Percentiles rank a stretch among this genome's conserved stretches.
Evolutionary conservation across 108 stramenopile species (phyloP).

Genomic region (Stephanodiscus minutulus): DNA sequence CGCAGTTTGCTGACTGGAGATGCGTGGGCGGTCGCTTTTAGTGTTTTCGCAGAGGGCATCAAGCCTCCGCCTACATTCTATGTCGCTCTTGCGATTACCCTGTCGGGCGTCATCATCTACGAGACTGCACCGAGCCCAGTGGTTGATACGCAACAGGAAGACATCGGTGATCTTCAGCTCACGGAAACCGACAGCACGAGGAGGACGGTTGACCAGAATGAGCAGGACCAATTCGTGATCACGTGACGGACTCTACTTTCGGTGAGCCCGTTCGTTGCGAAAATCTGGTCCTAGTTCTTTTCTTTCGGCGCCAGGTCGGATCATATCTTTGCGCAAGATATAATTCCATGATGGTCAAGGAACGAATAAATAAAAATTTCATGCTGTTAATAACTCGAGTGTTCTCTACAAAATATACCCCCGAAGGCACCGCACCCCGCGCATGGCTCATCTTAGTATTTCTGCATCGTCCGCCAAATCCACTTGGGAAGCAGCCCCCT

Average conservation of each 20-base stretch:
- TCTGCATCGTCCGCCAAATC: constrained; percentile 4
- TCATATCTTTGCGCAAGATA: too few species aligned
- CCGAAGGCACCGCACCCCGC: too few species aligned
- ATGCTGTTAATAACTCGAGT: neutral
- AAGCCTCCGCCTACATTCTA: constrained; percentile 82
- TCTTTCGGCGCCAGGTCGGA: too few species aligned
- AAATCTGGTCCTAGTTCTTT: too few species aligned
- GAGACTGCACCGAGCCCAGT: constrained; percentile 85
- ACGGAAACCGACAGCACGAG: constrained; percentile 7
- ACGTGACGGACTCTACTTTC: neutral
- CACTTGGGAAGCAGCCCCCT: neutral
- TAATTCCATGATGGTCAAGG: too few species aligned
- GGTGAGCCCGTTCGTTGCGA: neutral
- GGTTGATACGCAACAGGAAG: constrained; percentile 2
- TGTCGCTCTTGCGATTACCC: constrained; percentile 73
- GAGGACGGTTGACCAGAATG: constrained; percentile 6
- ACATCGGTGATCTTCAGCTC: constrained; percentile 28
- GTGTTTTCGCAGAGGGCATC: constrained; percentile 76
- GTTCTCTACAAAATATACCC: too few species aligned
- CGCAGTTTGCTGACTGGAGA: constrained; percentile 89
- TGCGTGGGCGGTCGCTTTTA: constrained; percentile 89
- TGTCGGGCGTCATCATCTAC: constrained; percentile 88
- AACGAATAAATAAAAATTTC: too few species aligned
- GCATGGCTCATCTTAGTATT: too few species aligned
- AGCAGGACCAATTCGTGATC: neutral